Base-by-base conservation (phyloP, 257 asterid genomes). In the Fraxinus anomala region DNA sequence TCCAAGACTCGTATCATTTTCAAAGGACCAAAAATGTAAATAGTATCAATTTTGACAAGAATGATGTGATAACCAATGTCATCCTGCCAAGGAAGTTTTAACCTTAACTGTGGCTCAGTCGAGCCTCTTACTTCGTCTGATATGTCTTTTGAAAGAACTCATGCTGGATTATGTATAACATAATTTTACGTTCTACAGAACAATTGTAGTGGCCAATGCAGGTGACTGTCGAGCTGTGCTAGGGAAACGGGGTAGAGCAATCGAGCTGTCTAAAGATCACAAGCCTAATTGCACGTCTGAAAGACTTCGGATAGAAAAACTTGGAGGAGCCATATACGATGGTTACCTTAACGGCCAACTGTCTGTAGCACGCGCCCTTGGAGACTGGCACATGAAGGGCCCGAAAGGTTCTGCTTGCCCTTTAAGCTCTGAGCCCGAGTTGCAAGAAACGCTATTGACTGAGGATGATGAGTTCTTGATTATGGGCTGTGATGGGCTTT, bases 351-450 rank as follows among this genome's bases (percentile, higher is more conserved):
- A 92, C 3, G 98, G 97, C 21, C 97, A 92, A 80, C 85, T 94
- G 70, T 92, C 98, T 8, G 97, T 94, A 31, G 89, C 98, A 11
- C 94, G 98, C 1, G 97, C 98, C 33, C 81, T 94, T 0, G 98
- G 98, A 7, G 98, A 94, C 74, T 94, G 98, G 98, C 97, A 94
- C 90, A 92, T 94, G 96, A 94, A 94, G 85, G 95, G 96, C 51
- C 78, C 93, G 0, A 89, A 88, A 82, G 98, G 97, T 33, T 87
- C 93, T 4, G 85, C 87, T 11, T 88, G 91, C 78, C 97, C 98
- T 12, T 70, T 94, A 68, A 90, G 94, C 23, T 94, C 96, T 5
- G 97, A 92, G 86, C 98, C 98, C 1, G 98, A 94, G 83, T 76
- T 94, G 83, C 92, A 88, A 77, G 97, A 90, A 87, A 82, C 83